Evolutionary conservation across 345 rosid genomes (phyloP).

Genomic region (Clausena lansium): DNA sequence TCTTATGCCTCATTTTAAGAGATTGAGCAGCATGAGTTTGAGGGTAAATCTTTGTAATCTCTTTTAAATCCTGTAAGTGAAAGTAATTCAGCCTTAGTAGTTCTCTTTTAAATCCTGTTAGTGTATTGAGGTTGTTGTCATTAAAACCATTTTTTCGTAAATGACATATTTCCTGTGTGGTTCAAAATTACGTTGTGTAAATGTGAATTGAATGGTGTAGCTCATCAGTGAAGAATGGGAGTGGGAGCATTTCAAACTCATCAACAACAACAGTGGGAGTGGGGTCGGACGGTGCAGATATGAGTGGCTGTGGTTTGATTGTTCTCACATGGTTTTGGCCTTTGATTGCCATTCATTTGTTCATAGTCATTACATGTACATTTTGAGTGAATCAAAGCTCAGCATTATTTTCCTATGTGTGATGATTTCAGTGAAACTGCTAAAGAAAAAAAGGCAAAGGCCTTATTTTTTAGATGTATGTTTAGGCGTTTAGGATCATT

Average conservation of each 20-base stretch:
- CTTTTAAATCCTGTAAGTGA: too few relatives aligned
- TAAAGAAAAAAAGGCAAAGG: not conserved
- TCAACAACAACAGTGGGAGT: slow-evolving; percentile 33
- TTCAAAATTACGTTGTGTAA: not conserved
- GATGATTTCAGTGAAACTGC: not conserved
- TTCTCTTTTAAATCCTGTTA: too few relatives aligned
- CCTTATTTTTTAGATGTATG: not conserved
- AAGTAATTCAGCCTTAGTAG: too few relatives aligned
- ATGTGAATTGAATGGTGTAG: slow-evolving; percentile 37
- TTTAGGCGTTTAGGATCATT: slow-evolving; percentile 1
- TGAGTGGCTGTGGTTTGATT: slow-evolving; percentile 38
- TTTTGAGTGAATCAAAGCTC: not conserved
- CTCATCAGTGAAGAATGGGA: slow-evolving; percentile 45
- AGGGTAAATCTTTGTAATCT: too few relatives aligned
- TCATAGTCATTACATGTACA: not conserved
- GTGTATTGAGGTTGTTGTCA: not conserved
- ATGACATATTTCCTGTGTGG: not conserved
- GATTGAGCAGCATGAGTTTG: too few relatives aligned
- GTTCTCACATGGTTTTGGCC: slow-evolving; percentile 28
- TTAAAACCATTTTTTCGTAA: not conserved
- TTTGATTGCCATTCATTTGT: slow-evolving; percentile 15
- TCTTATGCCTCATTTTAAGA: too few relatives aligned
- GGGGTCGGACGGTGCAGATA: slow-evolving; percentile 45
- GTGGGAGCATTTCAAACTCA: slow-evolving; percentile 38
- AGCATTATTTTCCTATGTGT: not conserved